phyloP scores from a whole-genome alignment of 2,329 filamentous ascomycete species.

The Daldinia eschscholtzii region DNA sequence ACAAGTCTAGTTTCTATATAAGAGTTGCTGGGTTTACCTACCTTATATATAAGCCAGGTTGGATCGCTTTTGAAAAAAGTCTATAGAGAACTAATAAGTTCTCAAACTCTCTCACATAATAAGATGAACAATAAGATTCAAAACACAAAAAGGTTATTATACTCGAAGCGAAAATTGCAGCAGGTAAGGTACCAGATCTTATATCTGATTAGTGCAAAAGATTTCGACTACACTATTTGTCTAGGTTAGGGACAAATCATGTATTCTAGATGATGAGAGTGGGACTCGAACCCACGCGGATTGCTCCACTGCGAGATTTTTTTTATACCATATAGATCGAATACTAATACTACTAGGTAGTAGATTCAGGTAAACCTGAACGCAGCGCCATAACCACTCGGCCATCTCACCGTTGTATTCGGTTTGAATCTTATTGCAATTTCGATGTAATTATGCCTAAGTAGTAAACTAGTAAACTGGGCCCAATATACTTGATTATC shows the following conservation, averaged over 20 bases:
- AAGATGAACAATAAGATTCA: too few species aligned
- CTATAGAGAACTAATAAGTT: too few species aligned
- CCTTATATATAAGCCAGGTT: too few species aligned
- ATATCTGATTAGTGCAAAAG: background rate
- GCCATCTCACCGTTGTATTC: constrained; percentile 47
- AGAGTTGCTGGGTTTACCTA: too few species aligned
- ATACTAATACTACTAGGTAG: too few species aligned
- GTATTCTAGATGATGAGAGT: constrained; percentile 52
- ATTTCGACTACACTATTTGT: background rate
- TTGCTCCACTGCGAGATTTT: constrained; percentile 52
- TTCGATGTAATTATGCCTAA: background rate
- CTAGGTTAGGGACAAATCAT: background rate
- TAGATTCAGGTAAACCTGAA: constrained; percentile 48
- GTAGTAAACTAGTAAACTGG: background rate
- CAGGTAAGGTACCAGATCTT: background rate
- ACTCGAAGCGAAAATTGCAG: too few species aligned
- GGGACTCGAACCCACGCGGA: constrained; percentile 59
- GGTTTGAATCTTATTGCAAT: background rate
- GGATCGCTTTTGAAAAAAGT: too few species aligned
- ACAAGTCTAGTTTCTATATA: too few species aligned
- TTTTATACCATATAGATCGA: constrained; percentile 7
- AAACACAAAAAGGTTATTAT: too few species aligned
- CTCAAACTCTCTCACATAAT: too few species aligned
- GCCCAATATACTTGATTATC: background rate
- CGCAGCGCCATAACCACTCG: constrained; percentile 54